phyloP scores from a whole-genome alignment of 768 basidiomycete species.

The Hericium coralloides region DNA sequence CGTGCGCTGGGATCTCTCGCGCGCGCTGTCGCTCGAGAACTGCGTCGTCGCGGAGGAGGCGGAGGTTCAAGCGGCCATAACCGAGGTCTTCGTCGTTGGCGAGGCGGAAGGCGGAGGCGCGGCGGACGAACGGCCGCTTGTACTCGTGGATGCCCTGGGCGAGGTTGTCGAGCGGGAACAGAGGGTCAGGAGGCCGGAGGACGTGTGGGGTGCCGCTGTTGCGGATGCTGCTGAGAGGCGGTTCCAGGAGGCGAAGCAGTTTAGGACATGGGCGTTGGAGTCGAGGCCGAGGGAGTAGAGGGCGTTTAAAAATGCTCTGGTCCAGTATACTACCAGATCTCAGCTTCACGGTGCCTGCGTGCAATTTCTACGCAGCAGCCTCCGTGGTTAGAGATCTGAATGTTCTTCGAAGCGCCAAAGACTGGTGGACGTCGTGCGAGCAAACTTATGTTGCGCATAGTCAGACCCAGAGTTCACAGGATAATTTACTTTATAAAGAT shows the following conservation, averaged over 20 bases:
- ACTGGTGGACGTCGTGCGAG: too few species aligned
- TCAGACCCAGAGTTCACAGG: too few species aligned
- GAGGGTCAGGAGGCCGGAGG: slow-evolving; percentile 2
- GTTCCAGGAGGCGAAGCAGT: not conserved
- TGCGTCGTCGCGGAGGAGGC: slow-evolving; percentile 74
- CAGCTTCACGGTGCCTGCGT: too few species aligned
- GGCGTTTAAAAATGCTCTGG: too few species aligned
- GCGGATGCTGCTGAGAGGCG: not conserved
- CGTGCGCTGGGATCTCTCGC: slow-evolving; percentile 69
- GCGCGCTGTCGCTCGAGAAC: slow-evolving; percentile 67
- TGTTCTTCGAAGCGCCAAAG: too few species aligned
- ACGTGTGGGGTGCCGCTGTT: slow-evolving; percentile 6
- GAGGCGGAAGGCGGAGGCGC: not conserved
- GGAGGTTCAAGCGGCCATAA: slow-evolving; percentile 63
- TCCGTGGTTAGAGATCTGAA: too few species aligned
- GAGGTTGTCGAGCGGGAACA: slow-evolving; percentile 6
- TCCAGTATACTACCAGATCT: too few species aligned
- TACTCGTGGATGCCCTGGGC: slow-evolving; percentile 19
- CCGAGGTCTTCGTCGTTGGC: slow-evolving; percentile 26
- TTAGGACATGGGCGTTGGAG: not conserved
- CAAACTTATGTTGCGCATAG: too few species aligned
- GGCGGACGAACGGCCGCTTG: slow-evolving; percentile 7
- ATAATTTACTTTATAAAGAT: too few species aligned
- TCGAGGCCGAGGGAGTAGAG: too few species aligned
- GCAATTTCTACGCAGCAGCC: too few species aligned